These are phyloP conservation scores for Schizochytrium sp. DNA, from an alignment of 108 stramenopile species.

Conservation along the genomic window DNA sequence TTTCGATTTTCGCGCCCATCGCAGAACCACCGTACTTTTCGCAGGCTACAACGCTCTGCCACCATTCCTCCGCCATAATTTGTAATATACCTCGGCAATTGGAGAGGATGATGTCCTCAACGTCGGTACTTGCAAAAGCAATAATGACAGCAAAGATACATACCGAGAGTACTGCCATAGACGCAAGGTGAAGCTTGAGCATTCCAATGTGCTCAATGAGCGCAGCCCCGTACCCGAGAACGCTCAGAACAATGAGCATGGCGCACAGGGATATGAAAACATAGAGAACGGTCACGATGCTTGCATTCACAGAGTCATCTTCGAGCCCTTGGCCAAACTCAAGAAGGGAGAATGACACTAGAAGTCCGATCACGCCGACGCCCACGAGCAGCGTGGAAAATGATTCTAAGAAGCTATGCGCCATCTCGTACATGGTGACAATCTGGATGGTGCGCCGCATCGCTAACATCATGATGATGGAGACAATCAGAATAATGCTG, in stretches of 20 bases:
- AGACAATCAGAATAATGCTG: not conserved
- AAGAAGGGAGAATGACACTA: not conserved
- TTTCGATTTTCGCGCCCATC: not conserved
- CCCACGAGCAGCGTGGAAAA: constrained; percentile 1
- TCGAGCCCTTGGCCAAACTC: not conserved
- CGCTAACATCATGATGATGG: not conserved
- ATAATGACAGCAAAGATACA: not conserved
- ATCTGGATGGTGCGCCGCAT: not conserved
- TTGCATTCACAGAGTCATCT: not conserved
- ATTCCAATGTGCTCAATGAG: not conserved
- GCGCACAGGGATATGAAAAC: not conserved
- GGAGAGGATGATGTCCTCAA: not conserved
- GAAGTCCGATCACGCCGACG: not conserved
- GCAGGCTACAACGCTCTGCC: not conserved
- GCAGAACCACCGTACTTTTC: not conserved
- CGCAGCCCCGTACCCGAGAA: not conserved
- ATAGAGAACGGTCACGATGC: not conserved
- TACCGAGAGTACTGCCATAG: not conserved
- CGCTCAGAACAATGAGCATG: not conserved
- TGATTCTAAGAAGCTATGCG: not conserved
- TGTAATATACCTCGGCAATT: not conserved
- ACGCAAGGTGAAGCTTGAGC: not conserved
- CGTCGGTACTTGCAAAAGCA: not conserved
- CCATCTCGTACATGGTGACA: not conserved
- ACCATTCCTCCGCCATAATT: not conserved